Evolutionary conservation across 179 eudicot genomes (phyloP).

Genomic region (Dionaea muscipula): DNA sequence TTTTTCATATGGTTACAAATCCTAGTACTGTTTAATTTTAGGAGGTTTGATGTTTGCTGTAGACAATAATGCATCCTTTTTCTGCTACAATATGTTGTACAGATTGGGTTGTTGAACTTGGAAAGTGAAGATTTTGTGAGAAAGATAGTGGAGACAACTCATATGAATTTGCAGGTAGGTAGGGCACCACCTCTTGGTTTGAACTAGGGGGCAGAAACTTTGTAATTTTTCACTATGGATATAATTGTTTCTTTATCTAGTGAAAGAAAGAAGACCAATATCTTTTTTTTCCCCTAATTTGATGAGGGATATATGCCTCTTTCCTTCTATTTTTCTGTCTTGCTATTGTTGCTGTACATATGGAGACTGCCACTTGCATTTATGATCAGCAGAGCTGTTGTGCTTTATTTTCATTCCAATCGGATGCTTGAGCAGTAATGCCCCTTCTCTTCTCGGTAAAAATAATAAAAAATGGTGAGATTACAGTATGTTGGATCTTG

Average conservation of each 20-base stretch:
- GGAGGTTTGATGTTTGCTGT: neutral
- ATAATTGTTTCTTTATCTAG: neutral
- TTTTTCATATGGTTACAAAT: no score
- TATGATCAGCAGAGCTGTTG: neutral
- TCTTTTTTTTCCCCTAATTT: neutral
- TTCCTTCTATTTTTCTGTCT: neutral
- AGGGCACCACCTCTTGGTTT: neutral
- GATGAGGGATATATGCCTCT: neutral
- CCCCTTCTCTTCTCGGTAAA: no score
- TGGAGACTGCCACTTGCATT: neutral
- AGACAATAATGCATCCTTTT: neutral
- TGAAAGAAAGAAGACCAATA: neutral
- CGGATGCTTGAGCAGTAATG: neutral
- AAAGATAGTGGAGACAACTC: slow-evolving; percentile 44
- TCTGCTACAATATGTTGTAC: no score
- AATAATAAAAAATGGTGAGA: no score
- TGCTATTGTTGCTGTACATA: neutral
- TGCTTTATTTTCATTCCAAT: neutral
- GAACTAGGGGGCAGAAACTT: neutral
- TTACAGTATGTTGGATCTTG: no score
- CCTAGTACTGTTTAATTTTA: no score
- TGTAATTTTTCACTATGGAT: neutral
- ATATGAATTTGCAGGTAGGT: slow-evolving; percentile 56
- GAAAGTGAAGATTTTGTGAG: slow-evolving; percentile 77
- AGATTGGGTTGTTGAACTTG: slow-evolving; percentile 85